Evolutionary conservation across 306 rosid genomes (phyloP).

Genomic region (Corylus heterophylla): DNA sequence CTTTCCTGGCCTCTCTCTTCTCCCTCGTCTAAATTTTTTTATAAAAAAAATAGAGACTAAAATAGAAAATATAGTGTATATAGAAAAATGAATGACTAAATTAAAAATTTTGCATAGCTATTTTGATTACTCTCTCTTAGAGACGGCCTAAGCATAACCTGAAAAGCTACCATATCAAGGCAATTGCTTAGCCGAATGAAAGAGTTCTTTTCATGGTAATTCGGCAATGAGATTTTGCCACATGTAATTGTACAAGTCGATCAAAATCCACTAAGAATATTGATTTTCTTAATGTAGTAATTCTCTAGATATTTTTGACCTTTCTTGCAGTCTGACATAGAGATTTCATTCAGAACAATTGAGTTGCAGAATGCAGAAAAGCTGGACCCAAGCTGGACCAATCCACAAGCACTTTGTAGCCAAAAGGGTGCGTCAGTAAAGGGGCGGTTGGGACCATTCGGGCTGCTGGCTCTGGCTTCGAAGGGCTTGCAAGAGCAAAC

Average conservation of each 20-base stretch:
- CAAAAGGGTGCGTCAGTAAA: constrained; percentile 48
- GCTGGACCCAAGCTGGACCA: constrained; percentile 42
- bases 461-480: constrained; percentile 59
- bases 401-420: constrained; percentile 60
- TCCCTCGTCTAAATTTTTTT: too few species aligned
- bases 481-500: constrained; percentile 62
- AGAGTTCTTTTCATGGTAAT: neutral
- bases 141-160: too few species aligned
- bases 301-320: too few species aligned
- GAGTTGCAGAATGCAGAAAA: constrained; percentile 47
- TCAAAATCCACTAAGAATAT: neutral
- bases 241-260: neutral
- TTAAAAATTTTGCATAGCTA: too few species aligned
- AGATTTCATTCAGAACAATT: constrained; percentile 47
- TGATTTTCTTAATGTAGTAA: too few species aligned
- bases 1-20: too few species aligned
- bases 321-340: constrained; percentile 70
- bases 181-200: too few species aligned
- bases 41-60: too few species aligned
- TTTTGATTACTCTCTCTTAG: too few species aligned
- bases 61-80: too few species aligned
- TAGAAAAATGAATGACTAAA: too few species aligned
- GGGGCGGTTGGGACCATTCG: constrained; percentile 72
- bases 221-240: neutral
- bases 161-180: too few species aligned